phyloP scores from a whole-genome alignment of 2,329 filamentous ascomycete species.

The Balansia obtecta region DNA sequence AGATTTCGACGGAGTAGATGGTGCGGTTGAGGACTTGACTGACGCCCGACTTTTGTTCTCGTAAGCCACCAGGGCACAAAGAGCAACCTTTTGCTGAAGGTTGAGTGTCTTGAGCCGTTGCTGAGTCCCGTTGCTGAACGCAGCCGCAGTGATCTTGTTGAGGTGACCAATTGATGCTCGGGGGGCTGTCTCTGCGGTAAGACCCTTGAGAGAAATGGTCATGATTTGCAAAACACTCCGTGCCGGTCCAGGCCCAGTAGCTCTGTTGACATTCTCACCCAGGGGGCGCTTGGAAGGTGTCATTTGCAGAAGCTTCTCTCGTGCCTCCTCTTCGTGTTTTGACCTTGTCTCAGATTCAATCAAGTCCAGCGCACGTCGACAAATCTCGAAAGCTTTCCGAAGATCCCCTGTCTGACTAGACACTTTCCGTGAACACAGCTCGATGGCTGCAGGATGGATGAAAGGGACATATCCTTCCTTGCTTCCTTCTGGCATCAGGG shows the following conservation, averaged over 20 bases:
- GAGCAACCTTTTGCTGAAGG: conserved; percentile 87
- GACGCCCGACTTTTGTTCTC: conserved; percentile 56
- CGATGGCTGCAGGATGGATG: conserved; percentile 84
- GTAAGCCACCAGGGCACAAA: conserved; percentile 80
- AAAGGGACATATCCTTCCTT: conserved; percentile 63
- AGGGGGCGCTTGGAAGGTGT: conserved; percentile 67
- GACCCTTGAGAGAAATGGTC: conserved; percentile 40
- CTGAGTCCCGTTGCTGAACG: conserved; percentile 78
- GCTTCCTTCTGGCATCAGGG: conserved; percentile 45
- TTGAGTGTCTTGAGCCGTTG: conserved; percentile 82
- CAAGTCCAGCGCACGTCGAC: conserved; percentile 76
- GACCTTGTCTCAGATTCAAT: conserved; percentile 74
- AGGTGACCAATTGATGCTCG: conserved; percentile 83
- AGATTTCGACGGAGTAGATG: conserved; percentile 48
- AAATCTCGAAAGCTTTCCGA: conserved; percentile 90
- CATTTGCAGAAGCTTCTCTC: conserved; percentile 42
- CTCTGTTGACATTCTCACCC: conserved; percentile 65
- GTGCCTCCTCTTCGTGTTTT: conserved; percentile 53
- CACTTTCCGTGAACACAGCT: conserved; percentile 89
- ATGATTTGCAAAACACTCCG: conserved; percentile 36
- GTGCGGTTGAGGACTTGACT: conserved; percentile 28
- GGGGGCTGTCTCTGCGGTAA: conserved; percentile 71
- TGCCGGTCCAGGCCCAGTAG: conserved; percentile 20
- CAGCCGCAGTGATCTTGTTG: conserved; percentile 78
- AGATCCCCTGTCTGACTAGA: conserved; percentile 88